Evolutionary conservation across 2,329 filamentous ascomycete species (phyloP).

Genomic region (Pestalotiopsis sp.): DNA sequence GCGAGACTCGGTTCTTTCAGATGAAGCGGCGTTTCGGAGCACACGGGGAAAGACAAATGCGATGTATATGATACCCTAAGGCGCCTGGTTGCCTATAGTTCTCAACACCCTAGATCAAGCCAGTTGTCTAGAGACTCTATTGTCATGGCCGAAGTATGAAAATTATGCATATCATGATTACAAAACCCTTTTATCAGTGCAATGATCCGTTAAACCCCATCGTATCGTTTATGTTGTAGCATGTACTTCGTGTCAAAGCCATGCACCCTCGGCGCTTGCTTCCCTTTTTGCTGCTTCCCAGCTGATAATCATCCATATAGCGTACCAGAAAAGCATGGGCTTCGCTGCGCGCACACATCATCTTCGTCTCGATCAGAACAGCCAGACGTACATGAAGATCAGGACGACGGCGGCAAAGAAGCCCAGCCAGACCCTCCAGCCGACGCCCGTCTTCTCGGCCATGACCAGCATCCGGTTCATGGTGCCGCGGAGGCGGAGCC

Average conservation of each 20-base stretch:
- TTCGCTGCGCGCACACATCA: neutral
- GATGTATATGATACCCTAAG: slow-evolving; percentile 8
- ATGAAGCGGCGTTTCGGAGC: neutral
- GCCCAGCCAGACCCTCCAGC: slow-evolving; percentile 90
- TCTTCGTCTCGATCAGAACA: slow-evolving; percentile 60
- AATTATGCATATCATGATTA: slow-evolving; percentile 34
- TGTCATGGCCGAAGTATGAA: slow-evolving; percentile 24
- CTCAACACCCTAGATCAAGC: slow-evolving; percentile 8
- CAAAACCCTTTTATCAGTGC: slow-evolving; percentile 15
- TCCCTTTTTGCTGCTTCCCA: neutral
- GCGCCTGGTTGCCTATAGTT: slow-evolving; percentile 2
- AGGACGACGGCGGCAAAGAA: slow-evolving; percentile 86
- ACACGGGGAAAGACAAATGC: neutral
- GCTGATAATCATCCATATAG: neutral
- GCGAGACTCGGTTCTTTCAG: neutral
- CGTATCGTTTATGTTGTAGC: slow-evolving; percentile 2
- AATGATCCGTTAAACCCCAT: neutral
- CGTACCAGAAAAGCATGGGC: neutral
- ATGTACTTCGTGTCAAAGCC: slow-evolving; percentile 7
- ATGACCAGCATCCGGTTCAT: slow-evolving; percentile 98
- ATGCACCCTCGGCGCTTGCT: neutral
- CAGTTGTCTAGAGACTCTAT: slow-evolving; percentile 16
- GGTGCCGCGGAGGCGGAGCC: slow-evolving; percentile 79
- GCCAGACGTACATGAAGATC: slow-evolving; percentile 91
- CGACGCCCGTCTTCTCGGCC: slow-evolving; percentile 91